Conservation (phyloP, 169 alveolate species). For the Plasmodium berghei region DNA sequence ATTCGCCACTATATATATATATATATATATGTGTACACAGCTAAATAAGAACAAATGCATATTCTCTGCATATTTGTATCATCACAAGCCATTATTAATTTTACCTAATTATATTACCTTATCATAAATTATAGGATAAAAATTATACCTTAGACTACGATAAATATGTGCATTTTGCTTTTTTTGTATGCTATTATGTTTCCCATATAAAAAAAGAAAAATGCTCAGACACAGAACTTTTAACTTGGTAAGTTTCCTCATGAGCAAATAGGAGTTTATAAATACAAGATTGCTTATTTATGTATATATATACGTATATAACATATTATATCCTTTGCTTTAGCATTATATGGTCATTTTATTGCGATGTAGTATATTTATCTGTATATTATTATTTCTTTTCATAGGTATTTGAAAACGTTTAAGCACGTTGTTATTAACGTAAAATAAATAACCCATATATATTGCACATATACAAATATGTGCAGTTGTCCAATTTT, state of each 20-base stretch:
- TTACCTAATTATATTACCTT: background rate
- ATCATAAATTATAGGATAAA: constrained; percentile 35
- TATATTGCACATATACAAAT: background rate
- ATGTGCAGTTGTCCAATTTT: background rate
- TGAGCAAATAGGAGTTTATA: no score
- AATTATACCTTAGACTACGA: constrained; percentile 73
- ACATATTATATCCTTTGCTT: no score
- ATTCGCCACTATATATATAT: background rate
- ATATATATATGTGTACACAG: background rate
- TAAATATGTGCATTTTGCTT: constrained; percentile 72
- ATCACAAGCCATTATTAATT: no score
- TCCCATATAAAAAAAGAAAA: constrained; percentile 55
- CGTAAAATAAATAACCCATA: constrained; percentile 17
- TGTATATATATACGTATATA: no score
- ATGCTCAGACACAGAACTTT: constrained; percentile 67
- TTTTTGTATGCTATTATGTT: constrained; percentile 55
- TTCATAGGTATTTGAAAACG: constrained; percentile 69
- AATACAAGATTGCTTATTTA: no score
- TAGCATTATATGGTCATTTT: no score
- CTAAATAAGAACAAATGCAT: no score
- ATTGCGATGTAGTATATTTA: no score
- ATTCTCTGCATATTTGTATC: no score
- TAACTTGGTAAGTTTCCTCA: constrained; percentile 26
- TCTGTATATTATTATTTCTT: no score
- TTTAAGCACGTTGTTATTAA: constrained; percentile 61